Percentiles rank a stretch among this genome's conserved stretches.
phyloP scores from a whole-genome alignment of 768 basidiomycete genomes.

The Panaeolus cyanescens region DNA sequence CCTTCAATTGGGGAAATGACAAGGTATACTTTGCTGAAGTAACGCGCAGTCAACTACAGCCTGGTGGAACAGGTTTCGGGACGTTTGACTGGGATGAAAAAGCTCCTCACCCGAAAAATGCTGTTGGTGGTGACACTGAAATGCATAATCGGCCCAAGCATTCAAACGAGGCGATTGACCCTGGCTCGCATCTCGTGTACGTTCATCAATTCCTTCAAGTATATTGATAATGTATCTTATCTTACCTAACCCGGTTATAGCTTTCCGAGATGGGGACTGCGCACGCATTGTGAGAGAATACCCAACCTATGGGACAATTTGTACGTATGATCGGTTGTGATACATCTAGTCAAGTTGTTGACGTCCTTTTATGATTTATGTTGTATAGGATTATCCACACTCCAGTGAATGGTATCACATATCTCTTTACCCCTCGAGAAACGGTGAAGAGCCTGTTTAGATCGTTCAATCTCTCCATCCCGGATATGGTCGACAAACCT shows the following conservation, averaged over 20 bases:
- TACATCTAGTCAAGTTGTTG: neutral
- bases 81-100: conserved; percentile 9
- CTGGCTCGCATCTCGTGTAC: neutral
- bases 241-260: neutral
- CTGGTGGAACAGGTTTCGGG: conserved; percentile 4
- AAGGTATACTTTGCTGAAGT: conserved; percentile 4
- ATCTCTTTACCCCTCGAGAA: conserved; percentile 37
- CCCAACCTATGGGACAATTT: conserved; percentile 1
- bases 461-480: conserved; percentile 31
- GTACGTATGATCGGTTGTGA: conserved; percentile 12
- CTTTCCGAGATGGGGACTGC: conserved; percentile 10
- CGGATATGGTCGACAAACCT: conserved; percentile 22
- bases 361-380: no score
- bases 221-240: neutral
- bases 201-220: neutral
- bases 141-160: neutral
- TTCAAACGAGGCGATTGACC: neutral
- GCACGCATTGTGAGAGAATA: conserved; percentile 5
- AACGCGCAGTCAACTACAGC: neutral
- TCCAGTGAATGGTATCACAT: conserved; percentile 19
- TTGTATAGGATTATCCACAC: conserved; percentile 3
- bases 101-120: neutral
- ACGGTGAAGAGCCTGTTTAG: conserved; percentile 33
- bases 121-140: neutral
- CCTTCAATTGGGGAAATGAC: neutral